Conservation (phyloP, 75 land plant genomes). For the Ceratopteris richardii region DNA sequence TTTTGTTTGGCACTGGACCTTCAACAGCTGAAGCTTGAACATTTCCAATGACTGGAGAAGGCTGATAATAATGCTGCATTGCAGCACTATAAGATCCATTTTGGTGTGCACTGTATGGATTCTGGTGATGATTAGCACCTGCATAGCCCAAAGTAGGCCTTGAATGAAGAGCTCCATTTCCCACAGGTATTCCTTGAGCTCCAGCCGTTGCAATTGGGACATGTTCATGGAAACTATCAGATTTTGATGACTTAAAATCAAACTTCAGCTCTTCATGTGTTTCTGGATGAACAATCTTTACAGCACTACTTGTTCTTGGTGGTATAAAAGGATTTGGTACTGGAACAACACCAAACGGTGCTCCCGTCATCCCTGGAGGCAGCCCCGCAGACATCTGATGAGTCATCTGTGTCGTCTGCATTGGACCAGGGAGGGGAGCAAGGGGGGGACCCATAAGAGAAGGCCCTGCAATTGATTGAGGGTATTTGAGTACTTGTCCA, state of each 20-base stretch:
- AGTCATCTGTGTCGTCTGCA: slow-evolving; percentile 17
- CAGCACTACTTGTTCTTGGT: slow-evolving; percentile 40
- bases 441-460: slow-evolving; percentile 21
- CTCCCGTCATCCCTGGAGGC: slow-evolving; percentile 22
- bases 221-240: slow-evolving; percentile 2
- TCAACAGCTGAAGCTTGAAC: too few relatives aligned
- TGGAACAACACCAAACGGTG: slow-evolving; percentile 18
- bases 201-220: not conserved
- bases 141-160: slow-evolving; percentile 31
- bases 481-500: slow-evolving; percentile 45
- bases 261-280: slow-evolving; percentile 69
- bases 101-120: slow-evolving; percentile 18
- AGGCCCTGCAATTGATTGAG: slow-evolving; percentile 12
- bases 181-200: not conserved
- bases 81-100: slow-evolving; percentile 28
- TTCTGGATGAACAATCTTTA: slow-evolving; percentile 86
- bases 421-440: slow-evolving; percentile 16
- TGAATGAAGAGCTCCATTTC: slow-evolving; percentile 20
- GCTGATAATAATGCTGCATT: slow-evolving; percentile 14
- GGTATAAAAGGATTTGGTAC: slow-evolving; percentile 30
- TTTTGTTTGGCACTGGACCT: too few relatives aligned
- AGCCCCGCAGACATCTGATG: not conserved
- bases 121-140: slow-evolving; percentile 22
- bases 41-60: not conserved
- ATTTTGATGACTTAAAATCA: slow-evolving; percentile 16